Evolutionary conservation across 2,329 filamentous ascomycete genomes (phyloP), one percentile per base, ranked within the genome.

Genomic region (Niveomyces coronatus): DNA sequence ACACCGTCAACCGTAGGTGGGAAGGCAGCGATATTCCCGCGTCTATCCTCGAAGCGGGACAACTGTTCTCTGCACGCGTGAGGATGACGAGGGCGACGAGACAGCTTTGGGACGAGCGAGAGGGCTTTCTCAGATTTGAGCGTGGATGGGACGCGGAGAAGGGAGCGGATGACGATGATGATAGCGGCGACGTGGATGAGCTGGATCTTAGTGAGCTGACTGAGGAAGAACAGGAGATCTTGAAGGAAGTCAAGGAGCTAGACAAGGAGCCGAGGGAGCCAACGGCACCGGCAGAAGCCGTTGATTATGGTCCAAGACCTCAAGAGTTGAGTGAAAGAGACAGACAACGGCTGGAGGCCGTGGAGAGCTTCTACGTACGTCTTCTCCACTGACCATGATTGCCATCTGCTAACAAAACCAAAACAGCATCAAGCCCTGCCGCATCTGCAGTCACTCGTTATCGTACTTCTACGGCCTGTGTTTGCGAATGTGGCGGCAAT

Each of bases 81-180:
- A 76, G 89, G 48, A 94, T 94, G 72, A 94, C 87, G 1, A 73
- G 91, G 44, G 85, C 85, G 5, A 89, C 93, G 62, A 78, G 85
- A 39, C 91, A 98, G 60, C 67, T 98, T 11, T 98, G 91, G 89
- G 83, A 94, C 48, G 88, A 94, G 55, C 76, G 91, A 33, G 88
- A 95, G 51, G 76, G 76, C 19, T 98, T 93, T 48, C 79, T 95
- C 63, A 89, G 84, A 53, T 93, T 85, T 48, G 89, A 96, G 51
- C 74, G 91, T 39, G 91, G 91, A 9, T 98, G 87, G 85, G 78
- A 63, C 29, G 54, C 65, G 45, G 50, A 60, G 39, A 45, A 62
- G 24, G 56, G 65, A 36, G 62, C 64, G 5, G 59, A 68, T 8
- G 60, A 62, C 26, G 64, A n/a, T n/a, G n/a, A n/a, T n/a, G n/a